phyloP scores from a whole-genome alignment of 2,329 filamentous ascomycete genomes.

The Fusarium heterosporum region DNA sequence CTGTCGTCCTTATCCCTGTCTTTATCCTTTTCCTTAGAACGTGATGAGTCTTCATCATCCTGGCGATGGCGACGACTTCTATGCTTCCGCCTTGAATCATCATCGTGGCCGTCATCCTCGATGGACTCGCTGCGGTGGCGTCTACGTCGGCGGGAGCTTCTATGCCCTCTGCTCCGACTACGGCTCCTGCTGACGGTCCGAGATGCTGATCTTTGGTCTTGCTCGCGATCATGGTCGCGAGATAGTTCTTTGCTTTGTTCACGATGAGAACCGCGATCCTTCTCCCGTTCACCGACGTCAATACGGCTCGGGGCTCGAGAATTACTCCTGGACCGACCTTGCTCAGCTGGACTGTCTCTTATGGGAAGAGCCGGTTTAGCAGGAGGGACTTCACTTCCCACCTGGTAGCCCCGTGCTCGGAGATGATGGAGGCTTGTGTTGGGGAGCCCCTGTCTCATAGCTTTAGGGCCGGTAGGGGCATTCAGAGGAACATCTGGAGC shows the following conservation, averaged over 20 bases:
- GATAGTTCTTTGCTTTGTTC: slow-evolving; percentile 53
- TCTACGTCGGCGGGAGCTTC: slow-evolving; percentile 62
- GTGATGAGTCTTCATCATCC: slow-evolving; percentile 59
- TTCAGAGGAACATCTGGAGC: slow-evolving; percentile 65
- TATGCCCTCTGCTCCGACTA: slow-evolving; percentile 59
- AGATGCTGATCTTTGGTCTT: slow-evolving; percentile 49
- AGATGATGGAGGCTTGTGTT: slow-evolving; percentile 81
- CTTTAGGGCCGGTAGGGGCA: slow-evolving; percentile 92
- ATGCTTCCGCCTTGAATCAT: slow-evolving; percentile 61
- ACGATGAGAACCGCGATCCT: slow-evolving; percentile 50
- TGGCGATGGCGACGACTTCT: slow-evolving; percentile 57
- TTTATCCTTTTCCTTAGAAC: slow-evolving; percentile 49
- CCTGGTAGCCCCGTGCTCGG: slow-evolving; percentile 64
- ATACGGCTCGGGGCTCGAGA: slow-evolving; percentile 50
- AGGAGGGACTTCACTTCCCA: slow-evolving; percentile 55
- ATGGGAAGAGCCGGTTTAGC: slow-evolving; percentile 30
- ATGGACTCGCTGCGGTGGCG: slow-evolving; percentile 67
- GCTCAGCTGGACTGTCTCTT: slow-evolving; percentile 38
- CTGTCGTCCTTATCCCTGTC: slow-evolving; percentile 57
- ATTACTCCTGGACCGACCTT: slow-evolving; percentile 60
- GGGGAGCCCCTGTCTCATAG: slow-evolving; percentile 89
- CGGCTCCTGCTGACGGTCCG: slow-evolving; percentile 49
- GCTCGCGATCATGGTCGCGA: slow-evolving; percentile 44
- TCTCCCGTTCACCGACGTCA: slow-evolving; percentile 51
- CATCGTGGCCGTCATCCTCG: slow-evolving; percentile 61